Percentiles rank a stretch among this genome's conserved stretches.
These are phyloP conservation scores for Pestalotiopsis sp. DNA, from an alignment of 2,329 filamentous ascomycete species.

Conservation along the genomic window DNA sequence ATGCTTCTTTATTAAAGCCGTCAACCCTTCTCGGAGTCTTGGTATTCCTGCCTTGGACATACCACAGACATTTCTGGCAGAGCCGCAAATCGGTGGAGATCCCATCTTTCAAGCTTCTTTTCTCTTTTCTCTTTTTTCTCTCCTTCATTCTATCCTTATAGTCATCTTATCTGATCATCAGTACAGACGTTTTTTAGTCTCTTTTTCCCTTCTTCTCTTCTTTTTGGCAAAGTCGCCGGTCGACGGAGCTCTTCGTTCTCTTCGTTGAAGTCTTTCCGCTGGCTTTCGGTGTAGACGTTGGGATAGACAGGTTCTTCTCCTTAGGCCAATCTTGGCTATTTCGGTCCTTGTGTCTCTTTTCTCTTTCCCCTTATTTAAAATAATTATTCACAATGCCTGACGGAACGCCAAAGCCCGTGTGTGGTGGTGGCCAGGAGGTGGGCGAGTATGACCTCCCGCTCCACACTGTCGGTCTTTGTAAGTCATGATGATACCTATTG, in stretches of 20 bases:
- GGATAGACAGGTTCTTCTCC: background rate
- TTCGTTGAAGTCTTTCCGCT: background rate
- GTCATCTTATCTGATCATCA: conserved; percentile 15
- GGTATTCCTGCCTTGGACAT: background rate
- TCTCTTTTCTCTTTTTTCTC: conserved; percentile 6
- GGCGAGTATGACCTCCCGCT: conserved; percentile 46
- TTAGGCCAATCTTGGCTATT: background rate
- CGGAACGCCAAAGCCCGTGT: conserved; percentile 37
- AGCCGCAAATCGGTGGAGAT: background rate
- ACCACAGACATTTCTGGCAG: conserved; percentile 4
- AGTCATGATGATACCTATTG: conserved; percentile 23
- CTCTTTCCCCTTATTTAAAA: background rate
- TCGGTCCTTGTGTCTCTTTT: background rate
- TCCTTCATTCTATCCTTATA: conserved; percentile 22
- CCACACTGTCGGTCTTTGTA: conserved; percentile 44
- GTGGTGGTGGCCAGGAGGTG: conserved; percentile 36
- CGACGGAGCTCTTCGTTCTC: background rate
- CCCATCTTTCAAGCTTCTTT: conserved; percentile 17
- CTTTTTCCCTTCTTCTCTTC: conserved; percentile 15
- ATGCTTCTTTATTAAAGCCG: conserved; percentile 10
- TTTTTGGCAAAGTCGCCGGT: conserved; percentile 23
- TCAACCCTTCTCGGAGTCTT: conserved; percentile 7
- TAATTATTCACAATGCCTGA: conserved; percentile 25
- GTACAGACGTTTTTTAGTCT: conserved; percentile 8
- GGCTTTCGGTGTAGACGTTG: background rate